Conservation (phyloP, 225 moss, liverwort and hornwort genomes). For the Anthoceros angustus region DNA sequence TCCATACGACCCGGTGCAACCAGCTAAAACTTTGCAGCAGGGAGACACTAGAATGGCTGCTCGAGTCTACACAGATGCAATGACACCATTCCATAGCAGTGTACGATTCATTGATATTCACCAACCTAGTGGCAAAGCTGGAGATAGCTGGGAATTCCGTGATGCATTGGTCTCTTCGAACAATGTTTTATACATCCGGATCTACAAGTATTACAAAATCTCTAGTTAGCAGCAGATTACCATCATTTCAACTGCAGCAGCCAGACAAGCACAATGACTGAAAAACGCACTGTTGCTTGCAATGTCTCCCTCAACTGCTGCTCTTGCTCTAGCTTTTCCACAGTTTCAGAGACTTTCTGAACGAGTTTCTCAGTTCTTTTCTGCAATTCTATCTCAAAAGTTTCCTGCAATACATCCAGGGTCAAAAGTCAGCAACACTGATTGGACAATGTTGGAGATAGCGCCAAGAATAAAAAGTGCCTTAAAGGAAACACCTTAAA, state of each 20-base stretch:
- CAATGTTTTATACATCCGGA: slow-evolving; percentile 86
- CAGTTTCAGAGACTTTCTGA: slow-evolving; percentile 71
- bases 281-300: slow-evolving; percentile 49
- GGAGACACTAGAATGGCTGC: too few relatives aligned
- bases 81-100: too few relatives aligned
- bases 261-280: not conserved
- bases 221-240: not conserved
- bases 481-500: slow-evolving; percentile 46
- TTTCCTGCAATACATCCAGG: slow-evolving; percentile 29
- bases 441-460: not conserved
- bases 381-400: slow-evolving; percentile 56
- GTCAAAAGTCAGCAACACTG: not conserved
- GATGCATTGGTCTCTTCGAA: slow-evolving; percentile 71
- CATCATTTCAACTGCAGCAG: not conserved
- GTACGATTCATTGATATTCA: too few relatives aligned
- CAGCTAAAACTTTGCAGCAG: not conserved
- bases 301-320: slow-evolving; percentile 63
- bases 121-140: slow-evolving; percentile 31
- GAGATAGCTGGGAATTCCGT: slow-evolving; percentile 32
- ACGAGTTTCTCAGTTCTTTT: slow-evolving; percentile 68
- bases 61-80: too few relatives aligned
- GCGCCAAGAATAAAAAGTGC: not conserved
- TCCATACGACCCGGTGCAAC: not conserved
- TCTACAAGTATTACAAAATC: slow-evolving; percentile 15
- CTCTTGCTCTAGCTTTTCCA: slow-evolving; percentile 74